Evolutionary conservation across 208 protist genomes (phyloP).

Genomic region (Paratrypanosoma confusum): DNA sequence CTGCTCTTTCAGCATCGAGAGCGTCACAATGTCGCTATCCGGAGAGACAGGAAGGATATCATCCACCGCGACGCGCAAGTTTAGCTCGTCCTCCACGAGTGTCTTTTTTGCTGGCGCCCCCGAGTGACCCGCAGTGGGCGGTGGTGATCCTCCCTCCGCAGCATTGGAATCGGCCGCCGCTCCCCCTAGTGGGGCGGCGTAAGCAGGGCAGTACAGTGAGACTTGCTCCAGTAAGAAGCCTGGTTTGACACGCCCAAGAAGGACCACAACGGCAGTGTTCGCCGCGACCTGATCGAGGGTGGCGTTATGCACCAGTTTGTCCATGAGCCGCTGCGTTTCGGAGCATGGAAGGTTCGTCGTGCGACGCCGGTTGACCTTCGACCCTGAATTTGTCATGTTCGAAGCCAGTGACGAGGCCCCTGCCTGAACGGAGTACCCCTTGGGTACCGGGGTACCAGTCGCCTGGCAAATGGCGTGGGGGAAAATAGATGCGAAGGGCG

Average conservation of each 20-base stretch:
- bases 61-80: constrained; percentile 66
- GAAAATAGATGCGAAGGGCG: constrained; percentile 59
- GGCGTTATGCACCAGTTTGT: constrained; percentile 40
- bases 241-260: constrained; percentile 43
- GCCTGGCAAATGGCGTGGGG: constrained; percentile 65
- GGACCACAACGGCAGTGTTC: constrained; percentile 72
- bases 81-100: constrained; percentile 39
- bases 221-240: constrained; percentile 70
- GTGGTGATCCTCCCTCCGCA: too few species aligned
- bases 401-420: too few species aligned
- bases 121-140: too few species aligned
- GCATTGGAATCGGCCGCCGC: too few species aligned
- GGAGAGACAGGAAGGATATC: constrained; percentile 68
- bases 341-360: too few species aligned
- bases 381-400: too few species aligned
- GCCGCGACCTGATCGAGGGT: too few species aligned
- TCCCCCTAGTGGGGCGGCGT: too few species aligned
- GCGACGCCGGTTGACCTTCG: too few species aligned
- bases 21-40: constrained; percentile 47
- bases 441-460: constrained; percentile 53
- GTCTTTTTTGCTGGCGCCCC: constrained; percentile 17
- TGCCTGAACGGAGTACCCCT: constrained; percentile 44
- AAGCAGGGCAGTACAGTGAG: constrained; percentile 77
- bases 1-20: constrained; percentile 66
- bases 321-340: constrained; percentile 14